Evolutionary conservation across 139 green algal genomes (phyloP).

Genomic region (Coelastrella sp.): DNA sequence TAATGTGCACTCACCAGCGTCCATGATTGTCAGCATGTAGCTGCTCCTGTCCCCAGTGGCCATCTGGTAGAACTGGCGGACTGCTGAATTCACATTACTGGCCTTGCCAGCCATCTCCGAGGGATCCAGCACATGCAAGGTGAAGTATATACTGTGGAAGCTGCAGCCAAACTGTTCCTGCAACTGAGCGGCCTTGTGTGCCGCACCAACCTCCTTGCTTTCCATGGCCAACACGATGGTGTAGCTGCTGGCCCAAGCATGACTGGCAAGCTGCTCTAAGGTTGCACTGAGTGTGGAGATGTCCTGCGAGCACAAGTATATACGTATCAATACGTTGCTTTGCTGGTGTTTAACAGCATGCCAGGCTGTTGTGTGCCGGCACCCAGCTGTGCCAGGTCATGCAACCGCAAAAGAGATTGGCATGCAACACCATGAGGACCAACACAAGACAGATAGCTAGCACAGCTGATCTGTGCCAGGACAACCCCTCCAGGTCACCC

Average conservation of each 20-base stretch:
- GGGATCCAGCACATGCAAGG: conserved; percentile 42
- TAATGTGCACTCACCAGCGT: conserved; percentile 46
- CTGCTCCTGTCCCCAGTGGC: conserved; percentile 9
- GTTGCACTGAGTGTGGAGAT: conserved; percentile 49
- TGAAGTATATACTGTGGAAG: conserved; percentile 52
- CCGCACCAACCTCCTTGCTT: conserved; percentile 48
- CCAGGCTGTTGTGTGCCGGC: too few species aligned
- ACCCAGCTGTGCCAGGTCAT: too few species aligned
- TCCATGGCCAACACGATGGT: conserved; percentile 62
- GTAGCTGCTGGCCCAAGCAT: conserved; percentile 50
- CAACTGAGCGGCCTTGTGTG: conserved; percentile 51
- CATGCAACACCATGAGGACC: too few species aligned
- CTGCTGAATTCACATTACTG: conserved; percentile 58
- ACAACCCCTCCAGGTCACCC: too few species aligned
- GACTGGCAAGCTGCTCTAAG: conserved; percentile 45
- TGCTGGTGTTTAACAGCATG: too few species aligned
- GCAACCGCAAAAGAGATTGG: too few species aligned
- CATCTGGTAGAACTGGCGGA: conserved; percentile 53
- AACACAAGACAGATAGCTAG: too few species aligned
- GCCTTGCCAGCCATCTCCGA: conserved; percentile 59
- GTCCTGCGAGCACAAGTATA: conserved; percentile 10
- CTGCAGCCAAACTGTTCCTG: conserved; percentile 46
- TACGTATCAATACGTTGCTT: too few species aligned
- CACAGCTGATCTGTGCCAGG: too few species aligned
- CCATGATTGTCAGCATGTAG: conserved; percentile 58